Evolutionary conservation across 202 grass and related monocot species (phyloP), one percentile per base, ranked within the genome.

Genomic region (Dendrocalamus latiflorus): DNA sequence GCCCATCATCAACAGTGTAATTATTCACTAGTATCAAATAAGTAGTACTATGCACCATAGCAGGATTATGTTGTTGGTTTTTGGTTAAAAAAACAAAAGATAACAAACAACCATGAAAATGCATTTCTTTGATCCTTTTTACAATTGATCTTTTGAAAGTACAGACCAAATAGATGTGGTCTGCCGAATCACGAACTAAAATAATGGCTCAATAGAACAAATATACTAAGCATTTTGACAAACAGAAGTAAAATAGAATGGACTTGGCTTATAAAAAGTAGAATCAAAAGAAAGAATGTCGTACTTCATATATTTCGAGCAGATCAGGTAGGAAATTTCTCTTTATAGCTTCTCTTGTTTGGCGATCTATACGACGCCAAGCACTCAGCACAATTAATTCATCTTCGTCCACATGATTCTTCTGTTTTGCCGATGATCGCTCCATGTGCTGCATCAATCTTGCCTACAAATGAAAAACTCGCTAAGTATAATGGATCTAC

Each of bases 321-420:
- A 97, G 72, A 57, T 94, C 85, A 41, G 88, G 90, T 16, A 84
- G 84, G 60, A 90, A 97, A 39, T 86, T 90, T 25, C 70, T 89
- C 79, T 89, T 91, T 51, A 97, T 85, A 71, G 77, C 77, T 43
- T 91, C 81, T 85, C 91, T 92, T 63, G 91, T 97, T 57, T 83
- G 83, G 74, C 83, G 83, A 72, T 94, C 90, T 78, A 97, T 89
- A 30, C 78, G 86, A 36, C 16, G 87, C 94, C 94, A 97, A 65
- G 86, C 80, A 91, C 89, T 92, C 44, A 97, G 74, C 34, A 72
- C 89, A 64, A 90, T 77, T 20, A 65, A 36, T 65, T 92, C 93
- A 54, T 92, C 83, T 45, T 82, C 71, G 37, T 88, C 79, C 38
- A 76, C 66, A 67, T 78, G 75, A 45, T 74, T 89, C 78, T 80